A percentile compares a stretch with the other conserved stretches of the same genome.
phyloP scores from a whole-genome alignment of 805 yeast species.

The Sugiyamaella chiloensis region DNA sequence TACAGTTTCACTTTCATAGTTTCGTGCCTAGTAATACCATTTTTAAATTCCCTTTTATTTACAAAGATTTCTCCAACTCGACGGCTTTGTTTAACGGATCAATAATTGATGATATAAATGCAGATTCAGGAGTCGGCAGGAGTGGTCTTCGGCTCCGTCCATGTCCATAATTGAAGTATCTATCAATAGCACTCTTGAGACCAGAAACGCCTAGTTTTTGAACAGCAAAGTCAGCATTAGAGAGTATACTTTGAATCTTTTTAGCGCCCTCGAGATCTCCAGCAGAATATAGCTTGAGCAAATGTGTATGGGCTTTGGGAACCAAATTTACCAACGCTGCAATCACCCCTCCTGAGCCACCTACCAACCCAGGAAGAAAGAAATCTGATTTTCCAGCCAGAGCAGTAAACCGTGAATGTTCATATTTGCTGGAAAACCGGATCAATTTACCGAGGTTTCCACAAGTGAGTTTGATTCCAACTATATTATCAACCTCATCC shows the following conservation, averaged over 20 bases:
- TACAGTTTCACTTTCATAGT: too few species aligned
- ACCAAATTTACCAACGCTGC: slow-evolving; percentile 1
- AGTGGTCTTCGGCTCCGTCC: not conserved
- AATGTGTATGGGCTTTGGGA: not conserved
- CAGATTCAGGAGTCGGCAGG: not conserved
- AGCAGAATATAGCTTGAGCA: not conserved
- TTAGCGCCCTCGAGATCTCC: slow-evolving; percentile 3
- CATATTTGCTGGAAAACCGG: not conserved
- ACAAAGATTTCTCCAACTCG: not conserved
- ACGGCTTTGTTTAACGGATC: not conserved
- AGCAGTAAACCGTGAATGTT: not conserved
- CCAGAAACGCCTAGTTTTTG: slow-evolving; percentile 4
- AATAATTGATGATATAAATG: not conserved
- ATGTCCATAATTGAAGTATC: not conserved
- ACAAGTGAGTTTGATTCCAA: slow-evolving; percentile 1
- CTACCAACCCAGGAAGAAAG: not conserved
- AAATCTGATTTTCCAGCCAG: slow-evolving; percentile 1
- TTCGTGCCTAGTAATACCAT: too few species aligned
- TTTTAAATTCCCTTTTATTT: too few species aligned
- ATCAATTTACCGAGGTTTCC: not conserved
- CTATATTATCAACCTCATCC: not conserved
- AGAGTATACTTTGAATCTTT: not conserved
- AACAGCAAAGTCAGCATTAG: not conserved
- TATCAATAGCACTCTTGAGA: slow-evolving; percentile 1
- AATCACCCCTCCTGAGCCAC: slow-evolving; percentile 2